These are phyloP conservation scores for Talaromyces liani DNA, from an alignment of 495 filamentous ascomycete genomes.

Conservation along the genomic window DNA sequence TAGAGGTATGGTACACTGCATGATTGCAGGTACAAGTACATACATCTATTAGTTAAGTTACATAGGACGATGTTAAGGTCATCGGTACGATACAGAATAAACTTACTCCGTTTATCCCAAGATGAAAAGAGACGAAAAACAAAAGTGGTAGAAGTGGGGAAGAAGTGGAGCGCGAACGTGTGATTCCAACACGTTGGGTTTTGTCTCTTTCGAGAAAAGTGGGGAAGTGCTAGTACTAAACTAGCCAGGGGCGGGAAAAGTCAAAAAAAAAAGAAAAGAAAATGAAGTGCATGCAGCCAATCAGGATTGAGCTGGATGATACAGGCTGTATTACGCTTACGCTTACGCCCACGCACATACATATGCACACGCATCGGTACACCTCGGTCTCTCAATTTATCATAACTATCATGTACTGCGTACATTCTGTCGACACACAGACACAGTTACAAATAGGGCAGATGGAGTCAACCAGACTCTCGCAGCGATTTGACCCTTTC, in stretches of 20 bases:
- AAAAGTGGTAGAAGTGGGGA: not conserved
- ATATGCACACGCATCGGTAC: not conserved
- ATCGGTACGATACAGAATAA: not conserved
- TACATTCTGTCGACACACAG: not conserved
- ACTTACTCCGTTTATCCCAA: no score
- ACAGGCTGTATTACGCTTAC: not conserved
- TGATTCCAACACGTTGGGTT: not conserved
- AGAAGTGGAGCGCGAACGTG: not conserved
- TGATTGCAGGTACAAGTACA: not conserved
- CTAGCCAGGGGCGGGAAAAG: slow-evolving; percentile 2
- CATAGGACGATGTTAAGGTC: not conserved
- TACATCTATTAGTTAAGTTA: not conserved
- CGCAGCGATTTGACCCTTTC: not conserved
- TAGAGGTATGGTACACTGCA: not conserved
- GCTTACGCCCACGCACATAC: not conserved
- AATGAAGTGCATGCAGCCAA: not conserved
- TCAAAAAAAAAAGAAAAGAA: not conserved
- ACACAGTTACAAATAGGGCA: not conserved
- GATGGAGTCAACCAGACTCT: not conserved
- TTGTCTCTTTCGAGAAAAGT: slow-evolving; percentile 5
- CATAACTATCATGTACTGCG: no score
- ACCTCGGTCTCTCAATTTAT: not conserved
- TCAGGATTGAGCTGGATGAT: not conserved
- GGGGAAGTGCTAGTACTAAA: not conserved
- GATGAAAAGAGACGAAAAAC: not conserved